Conservation (phyloP, 2,329 filamentous ascomycete species). For the Ascocoryne sarcoides region DNA sequence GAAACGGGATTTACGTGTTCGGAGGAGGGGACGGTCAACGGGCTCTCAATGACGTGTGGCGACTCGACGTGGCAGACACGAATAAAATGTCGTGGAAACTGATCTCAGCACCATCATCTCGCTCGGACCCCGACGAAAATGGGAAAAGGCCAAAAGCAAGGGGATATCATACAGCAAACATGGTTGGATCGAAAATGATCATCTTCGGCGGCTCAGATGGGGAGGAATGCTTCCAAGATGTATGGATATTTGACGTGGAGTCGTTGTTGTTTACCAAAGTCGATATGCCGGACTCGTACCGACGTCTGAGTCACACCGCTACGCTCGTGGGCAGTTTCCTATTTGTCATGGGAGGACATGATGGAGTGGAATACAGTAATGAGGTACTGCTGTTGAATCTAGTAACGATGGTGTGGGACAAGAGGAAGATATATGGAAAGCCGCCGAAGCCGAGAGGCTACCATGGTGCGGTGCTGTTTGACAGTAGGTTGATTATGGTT, state of each 20-base stretch:
- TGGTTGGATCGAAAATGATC: conserved; percentile 64
- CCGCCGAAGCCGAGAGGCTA: conserved; percentile 57
- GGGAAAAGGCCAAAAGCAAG: conserved; percentile 50
- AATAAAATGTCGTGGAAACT: conserved; percentile 62
- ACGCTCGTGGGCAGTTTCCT: conserved; percentile 63
- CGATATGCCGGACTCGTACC: conserved; percentile 50
- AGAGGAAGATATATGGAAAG: conserved; percentile 53
- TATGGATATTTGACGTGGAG: conserved; percentile 65
- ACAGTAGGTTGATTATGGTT: conserved; percentile 54
- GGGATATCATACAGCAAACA: conserved; percentile 65
- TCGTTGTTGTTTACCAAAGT: conserved; percentile 49
- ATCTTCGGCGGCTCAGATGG: conserved; percentile 63
- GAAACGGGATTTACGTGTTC: conserved; percentile 64
- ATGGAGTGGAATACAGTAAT: conserved; percentile 61
- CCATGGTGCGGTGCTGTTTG: conserved; percentile 57
- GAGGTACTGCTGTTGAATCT: conserved; percentile 61
- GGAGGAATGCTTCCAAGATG: conserved; percentile 63
- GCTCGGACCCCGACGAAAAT: conserved; percentile 34
- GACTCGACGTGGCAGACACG: conserved; percentile 58
- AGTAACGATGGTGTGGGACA: conserved; percentile 68
- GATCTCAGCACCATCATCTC: conserved; percentile 37
- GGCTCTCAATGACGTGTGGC: conserved; percentile 63
- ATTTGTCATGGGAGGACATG: conserved; percentile 62
- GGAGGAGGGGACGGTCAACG: conserved; percentile 62
- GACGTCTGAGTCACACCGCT: conserved; percentile 58